Conservation (phyloP, 177 flowering plant genomes). For the Vitis hybrid region DNA sequence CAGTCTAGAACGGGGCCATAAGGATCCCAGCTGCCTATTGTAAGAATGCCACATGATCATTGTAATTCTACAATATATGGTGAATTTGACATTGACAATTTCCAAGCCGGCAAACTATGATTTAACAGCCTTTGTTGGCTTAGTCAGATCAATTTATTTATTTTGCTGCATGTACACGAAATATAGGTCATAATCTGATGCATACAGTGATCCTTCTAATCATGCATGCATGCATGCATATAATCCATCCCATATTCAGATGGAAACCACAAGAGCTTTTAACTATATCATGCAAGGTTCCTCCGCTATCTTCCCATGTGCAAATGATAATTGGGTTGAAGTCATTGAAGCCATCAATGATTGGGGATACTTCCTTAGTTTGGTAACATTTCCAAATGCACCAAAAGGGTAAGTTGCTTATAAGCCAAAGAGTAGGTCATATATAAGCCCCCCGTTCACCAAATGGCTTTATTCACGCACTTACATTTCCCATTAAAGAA, state of each 20-base stretch:
- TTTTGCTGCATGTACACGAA: not conserved
- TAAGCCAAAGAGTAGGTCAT: not conserved
- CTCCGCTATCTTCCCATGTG: constrained; percentile 15
- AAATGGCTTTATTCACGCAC: not conserved
- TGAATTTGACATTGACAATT: constrained; percentile 2
- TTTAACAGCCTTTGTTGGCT: not conserved
- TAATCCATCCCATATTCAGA: not conserved
- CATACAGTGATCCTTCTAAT: constrained; percentile 2
- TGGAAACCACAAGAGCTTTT: constrained; percentile 9
- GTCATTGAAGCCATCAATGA: constrained; percentile 16
- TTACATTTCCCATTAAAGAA: constrained; percentile 3
- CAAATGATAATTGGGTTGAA: constrained; percentile 22
- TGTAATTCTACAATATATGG: not conserved
- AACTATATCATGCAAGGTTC: constrained; percentile 7
- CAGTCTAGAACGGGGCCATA: no score
- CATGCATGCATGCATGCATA: not conserved
- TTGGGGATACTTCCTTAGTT: not conserved
- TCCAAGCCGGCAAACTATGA: not conserved
- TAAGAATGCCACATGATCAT: not conserved
- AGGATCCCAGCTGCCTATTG: not conserved
- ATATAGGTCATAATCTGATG: not conserved
- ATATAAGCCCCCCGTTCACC: not conserved
- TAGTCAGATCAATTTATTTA: not conserved
- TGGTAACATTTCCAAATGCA: not conserved
- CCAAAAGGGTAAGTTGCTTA: not conserved